Conservation (phyloP, 768 basidiomycete species). For the Fomitopsis pulvina region DNA sequence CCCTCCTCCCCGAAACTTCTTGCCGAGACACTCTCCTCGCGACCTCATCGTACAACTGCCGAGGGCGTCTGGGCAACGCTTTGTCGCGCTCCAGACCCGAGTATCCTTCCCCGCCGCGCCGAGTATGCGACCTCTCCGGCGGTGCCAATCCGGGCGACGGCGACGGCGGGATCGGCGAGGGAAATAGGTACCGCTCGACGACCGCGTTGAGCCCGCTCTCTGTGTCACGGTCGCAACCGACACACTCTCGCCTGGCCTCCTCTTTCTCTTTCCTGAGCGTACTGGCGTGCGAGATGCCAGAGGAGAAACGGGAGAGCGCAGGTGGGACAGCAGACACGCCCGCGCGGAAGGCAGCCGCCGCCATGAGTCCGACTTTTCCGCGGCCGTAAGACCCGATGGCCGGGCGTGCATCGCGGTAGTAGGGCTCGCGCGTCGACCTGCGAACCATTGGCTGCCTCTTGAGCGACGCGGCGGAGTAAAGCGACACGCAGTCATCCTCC, state of each 20-base stretch:
- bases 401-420: not conserved
- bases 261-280: not conserved
- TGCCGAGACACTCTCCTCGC: too few relatives aligned
- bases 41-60: too few relatives aligned
- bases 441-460: slow-evolving; percentile 5
- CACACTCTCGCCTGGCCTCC: not conserved
- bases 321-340: slow-evolving; percentile 2
- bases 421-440: slow-evolving; percentile 13
- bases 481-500: slow-evolving; percentile 4
- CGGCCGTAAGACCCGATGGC: not conserved
- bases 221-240: not conserved
- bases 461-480: slow-evolving; percentile 4
- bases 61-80: too few relatives aligned
- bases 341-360: slow-evolving; percentile 12
- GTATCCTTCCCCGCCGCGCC: too few relatives aligned
- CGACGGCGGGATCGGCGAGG: not conserved
- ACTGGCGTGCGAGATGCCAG: not conserved
- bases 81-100: too few relatives aligned
- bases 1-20: too few relatives aligned
- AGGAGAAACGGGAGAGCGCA: not conserved
- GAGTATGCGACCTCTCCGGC: too few relatives aligned
- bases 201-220: not conserved
- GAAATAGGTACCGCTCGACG: not conserved
- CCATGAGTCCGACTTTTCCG: not conserved
- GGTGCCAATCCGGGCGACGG: too few relatives aligned